Conservation (phyloP, 192 early-diverging fungal species). For the Jimgerdemannia lactiflua region DNA sequence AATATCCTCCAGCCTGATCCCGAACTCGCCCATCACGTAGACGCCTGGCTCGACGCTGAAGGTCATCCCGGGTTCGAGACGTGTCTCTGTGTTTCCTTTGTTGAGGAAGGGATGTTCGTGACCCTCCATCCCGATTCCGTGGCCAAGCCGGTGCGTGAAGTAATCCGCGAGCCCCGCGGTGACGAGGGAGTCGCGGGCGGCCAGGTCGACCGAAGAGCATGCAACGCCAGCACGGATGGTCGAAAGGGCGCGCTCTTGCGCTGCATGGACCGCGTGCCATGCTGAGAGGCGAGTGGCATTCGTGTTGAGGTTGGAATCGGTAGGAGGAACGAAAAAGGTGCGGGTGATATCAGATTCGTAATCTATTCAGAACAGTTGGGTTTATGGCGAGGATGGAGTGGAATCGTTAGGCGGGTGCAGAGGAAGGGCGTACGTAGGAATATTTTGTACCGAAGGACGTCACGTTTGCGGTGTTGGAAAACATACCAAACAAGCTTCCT, state of each 20-base stretch:
- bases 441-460: too few species aligned
- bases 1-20: conserved; percentile 31
- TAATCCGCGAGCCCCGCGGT: conserved; percentile 33
- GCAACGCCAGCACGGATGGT: conserved; percentile 18
- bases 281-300: conserved; percentile 38
- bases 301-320: conserved; percentile 17
- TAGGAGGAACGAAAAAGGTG: conserved; percentile 35
- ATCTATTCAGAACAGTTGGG: background rate
- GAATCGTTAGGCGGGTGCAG: too few species aligned
- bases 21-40: conserved; percentile 42
- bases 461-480: background rate
- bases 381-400: too few species aligned
- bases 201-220: conserved; percentile 45
- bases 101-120: conserved; percentile 57
- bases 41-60: conserved; percentile 54
- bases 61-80: conserved; percentile 40
- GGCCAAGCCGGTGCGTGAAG: conserved; percentile 51
- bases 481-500: conserved; percentile 30
- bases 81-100: conserved; percentile 34
- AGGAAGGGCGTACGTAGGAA: background rate
- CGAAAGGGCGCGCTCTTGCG: conserved; percentile 35
- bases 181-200: conserved; percentile 34
- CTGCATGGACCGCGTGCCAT: conserved; percentile 43
- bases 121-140: conserved; percentile 49
- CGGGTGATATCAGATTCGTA: conserved; percentile 50